Evolutionary conservation across 768 basidiomycete genomes (phyloP).

Genomic region (Neoboletus subvelutipes): DNA sequence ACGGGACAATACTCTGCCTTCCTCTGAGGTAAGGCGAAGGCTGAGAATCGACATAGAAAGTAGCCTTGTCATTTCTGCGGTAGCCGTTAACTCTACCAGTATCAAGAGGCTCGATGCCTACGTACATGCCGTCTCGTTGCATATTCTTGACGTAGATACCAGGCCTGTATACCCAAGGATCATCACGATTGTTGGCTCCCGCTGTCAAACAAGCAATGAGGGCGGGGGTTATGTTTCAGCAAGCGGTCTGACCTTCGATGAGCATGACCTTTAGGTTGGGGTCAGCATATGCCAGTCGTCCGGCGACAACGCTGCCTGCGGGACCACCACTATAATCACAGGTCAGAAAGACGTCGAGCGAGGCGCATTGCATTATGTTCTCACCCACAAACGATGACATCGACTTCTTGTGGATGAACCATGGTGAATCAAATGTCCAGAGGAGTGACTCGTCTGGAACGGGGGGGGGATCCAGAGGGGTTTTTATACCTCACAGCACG

Average conservation of each 20-base stretch:
- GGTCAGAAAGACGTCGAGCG: conserved; percentile 5
- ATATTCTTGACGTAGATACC: conserved; percentile 72
- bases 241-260: conserved; percentile 52
- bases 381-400: conserved; percentile 64
- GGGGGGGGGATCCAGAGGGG: neutral
- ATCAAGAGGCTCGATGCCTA: neutral
- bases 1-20: conserved; percentile 67
- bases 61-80: conserved; percentile 72
- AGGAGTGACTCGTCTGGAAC: neutral
- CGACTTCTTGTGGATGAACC: conserved; percentile 68
- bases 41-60: conserved; percentile 65
- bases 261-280: conserved; percentile 74
- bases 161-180: conserved; percentile 73
- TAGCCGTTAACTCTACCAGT: neutral
- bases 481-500: conserved; percentile 15
- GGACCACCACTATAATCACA: conserved; percentile 50
- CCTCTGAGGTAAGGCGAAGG: conserved; percentile 59
- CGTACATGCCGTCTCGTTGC: conserved; percentile 67
- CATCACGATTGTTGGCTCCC: conserved; percentile 70
- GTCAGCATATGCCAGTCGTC: conserved; percentile 68
- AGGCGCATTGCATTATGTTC: conserved; percentile 1
- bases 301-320: conserved; percentile 66
- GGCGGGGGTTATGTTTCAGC: neutral
- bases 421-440: conserved; percentile 20
- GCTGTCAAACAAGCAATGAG: conserved; percentile 33